Conservation (phyloP, 2,329 filamentous ascomycete species). For the Aspergillus pseudonomiae region DNA sequence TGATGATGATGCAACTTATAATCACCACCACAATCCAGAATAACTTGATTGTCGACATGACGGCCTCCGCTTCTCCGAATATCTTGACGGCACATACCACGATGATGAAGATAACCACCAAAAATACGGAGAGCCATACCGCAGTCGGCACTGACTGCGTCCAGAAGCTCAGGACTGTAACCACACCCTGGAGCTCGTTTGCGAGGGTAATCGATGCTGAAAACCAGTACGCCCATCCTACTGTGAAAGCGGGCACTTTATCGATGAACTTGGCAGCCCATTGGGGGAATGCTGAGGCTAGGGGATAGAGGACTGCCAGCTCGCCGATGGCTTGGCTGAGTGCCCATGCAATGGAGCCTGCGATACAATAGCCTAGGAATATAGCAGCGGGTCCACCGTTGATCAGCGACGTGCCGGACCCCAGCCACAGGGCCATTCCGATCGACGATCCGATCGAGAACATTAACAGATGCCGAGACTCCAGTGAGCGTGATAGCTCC, state of each 20-base stretch:
- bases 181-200: slow-evolving; percentile 45
- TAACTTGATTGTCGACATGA: slow-evolving; percentile 49
- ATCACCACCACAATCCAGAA: slow-evolving; percentile 53
- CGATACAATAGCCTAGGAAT: slow-evolving; percentile 48
- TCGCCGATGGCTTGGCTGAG: slow-evolving; percentile 51
- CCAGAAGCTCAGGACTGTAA: slow-evolving; percentile 51
- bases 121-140: slow-evolving; percentile 49
- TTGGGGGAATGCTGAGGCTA: slow-evolving; percentile 50
- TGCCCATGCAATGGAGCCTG: slow-evolving; percentile 43
- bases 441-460: slow-evolving; percentile 45
- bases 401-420: slow-evolving; percentile 45
- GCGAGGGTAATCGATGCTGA: slow-evolving; percentile 49
- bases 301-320: slow-evolving; percentile 50
- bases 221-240: slow-evolving; percentile 54
- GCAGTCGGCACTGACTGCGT: slow-evolving; percentile 46
- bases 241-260: slow-evolving; percentile 47
- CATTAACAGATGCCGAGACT: slow-evolving; percentile 44
- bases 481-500: slow-evolving; percentile 43
- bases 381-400: slow-evolving; percentile 49
- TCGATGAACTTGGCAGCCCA: slow-evolving; percentile 51
- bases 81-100: slow-evolving; percentile 49
- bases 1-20: slow-evolving; percentile 24
- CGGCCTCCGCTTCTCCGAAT: slow-evolving; percentile 52
- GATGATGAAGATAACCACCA: slow-evolving; percentile 45
- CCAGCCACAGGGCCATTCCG: slow-evolving; percentile 53